Evolutionary conservation across 345 rosid species (phyloP), one percentile per base, ranked within the genome.

Genomic region (Boechera retrofracta): DNA sequence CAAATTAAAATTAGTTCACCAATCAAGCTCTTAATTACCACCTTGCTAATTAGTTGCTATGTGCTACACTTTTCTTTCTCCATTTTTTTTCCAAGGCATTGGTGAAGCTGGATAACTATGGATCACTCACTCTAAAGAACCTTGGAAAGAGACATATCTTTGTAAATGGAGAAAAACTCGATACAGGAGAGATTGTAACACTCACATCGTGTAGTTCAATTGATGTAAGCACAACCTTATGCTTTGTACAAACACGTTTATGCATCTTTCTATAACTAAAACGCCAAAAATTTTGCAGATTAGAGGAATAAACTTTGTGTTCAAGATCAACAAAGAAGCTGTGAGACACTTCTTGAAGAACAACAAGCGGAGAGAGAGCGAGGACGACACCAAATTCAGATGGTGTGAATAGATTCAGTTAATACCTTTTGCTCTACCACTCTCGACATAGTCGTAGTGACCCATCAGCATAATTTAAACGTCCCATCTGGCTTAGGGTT

Each of bases 101-200:
- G 61, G 81, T 91, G 67, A 89, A 78, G 84, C 80, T 91, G 85
- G 90, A 86, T 67, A 67, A 74, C 67, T 70, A 87, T 59, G 91
- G 93, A 56, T 86, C 88, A 31, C 88, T 91, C 82, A 41, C 75
- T 64, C 57, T 89, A 70, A 87, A 81, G 85, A 91, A 91, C 83
- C 87, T 91, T 28, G 93, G 91, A 56, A 89, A 82, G 84, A 77
- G 65, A 77, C 76, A 83, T 13, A 56, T 91, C 16, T 81, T 73
- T 75, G 60, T 89, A 72, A 84, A 91, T 68, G 91, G 93, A 41
- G 79, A 78, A 81, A 89, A 81, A 84, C 67, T 91, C 67, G 42
- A 55, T 35, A 71, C 72, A 8, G 87, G 88, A 69, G 84, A 82
- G 80, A 67, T 33, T 24, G 52, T 49, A 51, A 29, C 45, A 18